Evolutionary conservation across 1,284 basidiomycete genomes (phyloP), one percentile per base, ranked within the genome.

Genomic region (Inonotus obliquus): DNA sequence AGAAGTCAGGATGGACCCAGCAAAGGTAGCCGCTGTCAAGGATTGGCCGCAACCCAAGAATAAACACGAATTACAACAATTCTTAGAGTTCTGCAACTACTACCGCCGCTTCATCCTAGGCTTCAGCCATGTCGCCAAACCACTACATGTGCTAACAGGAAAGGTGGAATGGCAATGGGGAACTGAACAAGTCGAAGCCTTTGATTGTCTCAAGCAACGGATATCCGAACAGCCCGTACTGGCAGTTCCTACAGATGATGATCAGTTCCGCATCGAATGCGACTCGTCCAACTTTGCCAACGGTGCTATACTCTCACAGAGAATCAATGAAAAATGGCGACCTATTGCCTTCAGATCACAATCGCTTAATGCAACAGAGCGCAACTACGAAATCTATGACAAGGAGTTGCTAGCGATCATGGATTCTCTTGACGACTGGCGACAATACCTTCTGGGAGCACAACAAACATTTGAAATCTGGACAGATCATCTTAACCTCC

Each of bases 371-470:
- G 61, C 65, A 38, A 59, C 67, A 1, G 67, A 75, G 68, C 55
- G 68, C 5, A 82, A 82, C 64, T 83, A 81, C 66, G 70, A 75
- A 21, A 77, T 79, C 38, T 74, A 80, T 65, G 76, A 85, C 65
- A 71, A 75, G 59, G 79, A 84, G 70, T 59, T 84, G 17, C 44
- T 81, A 0, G 73, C 75, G 0, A 73, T 80, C 19, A 71, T 78
- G 6, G 7, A 62, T n/a, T 64, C 70, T 0, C 62, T 77, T 11
- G 63, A 75, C 57, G 71, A 68, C 39, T 79, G 74, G 75, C 53
- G 70, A 7, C 69, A 73, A 39, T 73, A 72, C 56, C 71, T 63
- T 4, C 65, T 44, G 21, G 58, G 32, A 64, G 70, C 57, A 32
- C 23, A 32, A 11, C 41, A 59, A 6, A 39, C 17, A 7, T 55